A percentile compares a stretch with the other conserved stretches of the same genome.
Conservation (phyloP, 768 basidiomycete species). For the Suillus spraguei region DNA sequence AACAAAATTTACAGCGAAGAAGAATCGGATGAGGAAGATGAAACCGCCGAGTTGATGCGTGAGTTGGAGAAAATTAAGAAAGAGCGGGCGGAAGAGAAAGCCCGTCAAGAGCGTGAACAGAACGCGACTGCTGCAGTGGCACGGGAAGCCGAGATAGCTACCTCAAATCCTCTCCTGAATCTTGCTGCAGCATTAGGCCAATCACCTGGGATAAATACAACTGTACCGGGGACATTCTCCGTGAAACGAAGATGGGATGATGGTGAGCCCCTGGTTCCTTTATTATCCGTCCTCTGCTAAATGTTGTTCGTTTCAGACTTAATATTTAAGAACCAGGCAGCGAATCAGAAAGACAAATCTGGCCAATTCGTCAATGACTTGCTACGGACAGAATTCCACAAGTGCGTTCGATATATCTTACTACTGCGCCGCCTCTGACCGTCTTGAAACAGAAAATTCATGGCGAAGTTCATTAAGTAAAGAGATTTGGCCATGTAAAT, state of each 20-base stretch:
- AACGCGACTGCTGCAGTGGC: constrained; percentile 58
- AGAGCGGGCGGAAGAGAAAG: constrained; percentile 93
- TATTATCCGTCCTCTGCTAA: constrained; percentile 3
- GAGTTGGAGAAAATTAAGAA: constrained; percentile 99
- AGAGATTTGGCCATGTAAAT: neutral
- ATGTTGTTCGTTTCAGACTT: constrained; percentile 57
- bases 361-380: constrained; percentile 96
- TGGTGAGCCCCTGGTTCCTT: constrained; percentile 48
- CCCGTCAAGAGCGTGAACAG: constrained; percentile 75
- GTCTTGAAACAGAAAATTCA: constrained; percentile 69
- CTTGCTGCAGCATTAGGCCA: constrained; percentile 90
- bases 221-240: constrained; percentile 80
- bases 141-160: constrained; percentile 84
- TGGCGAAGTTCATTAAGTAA: constrained; percentile 85
- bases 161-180: constrained; percentile 86
- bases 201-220: constrained; percentile 70
- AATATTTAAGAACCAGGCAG: constrained; percentile 98
- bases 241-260: constrained; percentile 97
- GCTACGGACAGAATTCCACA: constrained; percentile 91
- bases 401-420: constrained; percentile 49
- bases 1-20: constrained; percentile 43
- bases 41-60: constrained; percentile 90
- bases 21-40: constrained; percentile 76
- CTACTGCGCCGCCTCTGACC: constrained; percentile 12
- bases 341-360: constrained; percentile 59